phyloP scores from a whole-genome alignment of 163 green algal genomes.

The Picocystis sp. region DNA sequence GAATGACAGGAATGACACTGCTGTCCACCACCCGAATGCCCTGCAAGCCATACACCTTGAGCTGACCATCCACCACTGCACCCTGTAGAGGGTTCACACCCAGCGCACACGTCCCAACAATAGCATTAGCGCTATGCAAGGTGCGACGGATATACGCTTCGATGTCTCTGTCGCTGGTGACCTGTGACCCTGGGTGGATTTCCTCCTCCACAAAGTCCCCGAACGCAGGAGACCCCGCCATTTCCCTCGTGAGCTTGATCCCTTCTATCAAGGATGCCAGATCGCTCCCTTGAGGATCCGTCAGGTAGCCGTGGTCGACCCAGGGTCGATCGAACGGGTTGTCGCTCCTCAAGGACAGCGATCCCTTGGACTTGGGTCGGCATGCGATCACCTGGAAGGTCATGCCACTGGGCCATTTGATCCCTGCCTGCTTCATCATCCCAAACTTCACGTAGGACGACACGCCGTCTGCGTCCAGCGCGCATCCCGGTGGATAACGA shows the following conservation, averaged over 20 bases:
- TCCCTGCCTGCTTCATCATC: constrained; percentile 36
- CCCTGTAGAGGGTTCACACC: constrained; percentile 6
- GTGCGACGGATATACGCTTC: constrained; percentile 60
- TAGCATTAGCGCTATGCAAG: constrained; percentile 61
- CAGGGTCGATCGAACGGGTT: constrained; percentile 47
- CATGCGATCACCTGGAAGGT: constrained; percentile 66
- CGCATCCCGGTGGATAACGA: constrained; percentile 50
- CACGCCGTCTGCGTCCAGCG: constrained; percentile 59
- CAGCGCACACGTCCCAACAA: constrained; percentile 56
- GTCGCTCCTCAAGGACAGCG: constrained; percentile 30
- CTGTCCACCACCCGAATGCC: constrained; percentile 64
- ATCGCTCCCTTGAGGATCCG: constrained; percentile 35
- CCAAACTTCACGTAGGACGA: constrained; percentile 51
- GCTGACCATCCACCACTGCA: constrained; percentile 31
- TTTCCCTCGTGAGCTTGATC: constrained; percentile 24
- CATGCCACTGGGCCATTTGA: constrained; percentile 48
- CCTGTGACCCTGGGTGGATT: constrained; percentile 25
- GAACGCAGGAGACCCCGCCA: constrained; percentile 23
- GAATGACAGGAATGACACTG: constrained; percentile 62
- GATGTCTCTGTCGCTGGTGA: constrained; percentile 32
- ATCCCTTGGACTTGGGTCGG: constrained; percentile 41
- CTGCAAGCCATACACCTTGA: constrained; percentile 46
- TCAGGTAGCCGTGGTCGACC: constrained; percentile 54
- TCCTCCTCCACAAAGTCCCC: constrained; percentile 28
- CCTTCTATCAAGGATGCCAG: constrained; percentile 41